A percentile compares a stretch with the other conserved stretches of the same genome.
Evolutionary conservation across 306 rosid genomes (phyloP).

Genomic region (Macrotyloma uniflorum): DNA sequence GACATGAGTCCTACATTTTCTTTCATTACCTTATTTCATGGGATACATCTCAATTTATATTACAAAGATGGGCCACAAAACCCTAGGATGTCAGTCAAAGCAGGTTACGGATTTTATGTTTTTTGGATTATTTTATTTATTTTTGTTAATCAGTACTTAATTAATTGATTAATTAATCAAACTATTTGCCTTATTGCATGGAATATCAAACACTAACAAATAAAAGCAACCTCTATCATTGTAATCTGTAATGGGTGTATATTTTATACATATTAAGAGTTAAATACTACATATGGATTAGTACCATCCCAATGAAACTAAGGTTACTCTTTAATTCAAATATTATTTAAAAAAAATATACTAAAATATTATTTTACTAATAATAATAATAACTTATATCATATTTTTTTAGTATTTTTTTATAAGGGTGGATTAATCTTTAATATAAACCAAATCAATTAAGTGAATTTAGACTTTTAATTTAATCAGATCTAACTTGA

Average conservation of each 20-base stretch:
- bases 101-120: background rate
- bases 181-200: background rate
- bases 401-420: too few relatives aligned
- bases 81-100: conserved; percentile 19
- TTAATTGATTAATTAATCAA: background rate
- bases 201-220: background rate
- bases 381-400: too few relatives aligned
- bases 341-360: too few relatives aligned
- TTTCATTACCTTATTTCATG: background rate
- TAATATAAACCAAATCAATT: too few relatives aligned
- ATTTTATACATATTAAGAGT: background rate
- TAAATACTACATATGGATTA: background rate
- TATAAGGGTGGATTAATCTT: too few relatives aligned
- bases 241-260: background rate
- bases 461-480: too few relatives aligned
- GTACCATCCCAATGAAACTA: too few relatives aligned
- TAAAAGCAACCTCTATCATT: background rate
- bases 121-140: background rate
- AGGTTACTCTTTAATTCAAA: too few relatives aligned
- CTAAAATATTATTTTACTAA: too few relatives aligned
- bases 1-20: background rate
- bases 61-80: conserved; percentile 31
- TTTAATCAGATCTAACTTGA: too few relatives aligned
- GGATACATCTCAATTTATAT: conserved; percentile 14
- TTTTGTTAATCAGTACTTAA: background rate